Evolutionary conservation across 208 protist genomes (phyloP), one percentile per base, ranked within the genome.

Genomic region (Trypanosoma vivax): DNA sequence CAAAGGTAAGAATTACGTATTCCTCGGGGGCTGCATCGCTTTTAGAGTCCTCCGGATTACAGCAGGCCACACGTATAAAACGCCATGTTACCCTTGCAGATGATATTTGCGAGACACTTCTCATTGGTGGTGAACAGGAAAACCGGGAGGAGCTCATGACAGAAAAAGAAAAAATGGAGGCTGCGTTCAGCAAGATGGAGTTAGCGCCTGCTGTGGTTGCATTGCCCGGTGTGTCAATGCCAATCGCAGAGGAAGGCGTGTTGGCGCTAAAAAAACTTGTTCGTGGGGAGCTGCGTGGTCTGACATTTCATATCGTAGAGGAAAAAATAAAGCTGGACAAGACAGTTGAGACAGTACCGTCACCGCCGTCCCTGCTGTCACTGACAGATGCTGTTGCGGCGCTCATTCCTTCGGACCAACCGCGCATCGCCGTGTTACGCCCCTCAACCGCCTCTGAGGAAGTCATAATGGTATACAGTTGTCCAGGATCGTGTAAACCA

Each of bases 381-480:
- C 13, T 63, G 13, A 28, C 62, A 28, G 40, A 61, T 2, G 60
- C 48, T 13, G 51, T 73, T 9, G 38, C 30, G 13, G 52, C 31
- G 2, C 30, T 68, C 27, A 19, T 77, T 18, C 70, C 70, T 3
- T 7, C 14, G n/a, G 54, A 69, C 14, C 54, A 72, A 18, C 65
- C 70, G n/a, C 70, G 70, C n/a, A 68, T 70, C 16, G 46, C 58
- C 7, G 43, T 57, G n/a, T 33, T 73, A 14, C 50, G 60, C 14
- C 62, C 45, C 33, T 51, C 55, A 5, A 21, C 52, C 5, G 54
- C 53, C 9, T 47, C 45, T 5, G 45, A 66, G 16, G 68, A 60
- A 38, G 54, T 37, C 18, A 11, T 80, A n/a, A 77, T 92, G 75
- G 70, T 80, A 47, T 84, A 89, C 64, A 55, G 89, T n/a, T 92